Percentiles rank a stretch among this genome's conserved stretches.
Conservation (phyloP, 768 basidiomycete species). For the Suillus tomentosus region DNA sequence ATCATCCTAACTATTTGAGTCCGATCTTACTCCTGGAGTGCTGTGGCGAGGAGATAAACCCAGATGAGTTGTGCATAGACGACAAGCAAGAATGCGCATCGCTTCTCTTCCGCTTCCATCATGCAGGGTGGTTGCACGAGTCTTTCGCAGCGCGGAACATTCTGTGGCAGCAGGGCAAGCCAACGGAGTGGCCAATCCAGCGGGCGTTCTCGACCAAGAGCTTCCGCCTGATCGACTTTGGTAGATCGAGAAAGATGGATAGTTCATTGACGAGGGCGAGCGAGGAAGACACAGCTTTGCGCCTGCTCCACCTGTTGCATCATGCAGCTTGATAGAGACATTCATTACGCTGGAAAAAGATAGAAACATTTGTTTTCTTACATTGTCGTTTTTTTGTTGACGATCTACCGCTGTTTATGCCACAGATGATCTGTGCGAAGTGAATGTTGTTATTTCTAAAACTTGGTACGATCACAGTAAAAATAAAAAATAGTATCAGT, state of each 20-base stretch:
- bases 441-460: background rate
- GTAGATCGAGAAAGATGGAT: conserved; percentile 32
- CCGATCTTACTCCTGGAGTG: conserved; percentile 51
- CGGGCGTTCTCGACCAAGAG: conserved; percentile 22
- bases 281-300: background rate
- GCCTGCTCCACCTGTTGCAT: background rate
- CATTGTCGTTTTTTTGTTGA: background rate
- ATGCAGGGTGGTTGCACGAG: conserved; percentile 39
- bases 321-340: background rate
- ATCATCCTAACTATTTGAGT: conserved; percentile 28
- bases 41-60: conserved; percentile 41
- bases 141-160: conserved; percentile 47
- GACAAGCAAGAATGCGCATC: conserved; percentile 43
- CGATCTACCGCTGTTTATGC: background rate
- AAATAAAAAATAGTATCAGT: conserved; percentile 17
- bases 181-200: conserved; percentile 29
- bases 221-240: conserved; percentile 56
- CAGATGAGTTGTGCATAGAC: conserved; percentile 34
- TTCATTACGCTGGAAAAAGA: background rate
- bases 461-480: background rate
- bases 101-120: conserved; percentile 44
- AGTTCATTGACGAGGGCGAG: background rate
- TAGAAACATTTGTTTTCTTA: background rate
- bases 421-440: background rate
- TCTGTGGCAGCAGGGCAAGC: conserved; percentile 44